Evolutionary conservation across 176 grass and related monocot species (phyloP), one percentile per base, ranked within the genome.

Genomic region (Bothriochloa decipiens): DNA sequence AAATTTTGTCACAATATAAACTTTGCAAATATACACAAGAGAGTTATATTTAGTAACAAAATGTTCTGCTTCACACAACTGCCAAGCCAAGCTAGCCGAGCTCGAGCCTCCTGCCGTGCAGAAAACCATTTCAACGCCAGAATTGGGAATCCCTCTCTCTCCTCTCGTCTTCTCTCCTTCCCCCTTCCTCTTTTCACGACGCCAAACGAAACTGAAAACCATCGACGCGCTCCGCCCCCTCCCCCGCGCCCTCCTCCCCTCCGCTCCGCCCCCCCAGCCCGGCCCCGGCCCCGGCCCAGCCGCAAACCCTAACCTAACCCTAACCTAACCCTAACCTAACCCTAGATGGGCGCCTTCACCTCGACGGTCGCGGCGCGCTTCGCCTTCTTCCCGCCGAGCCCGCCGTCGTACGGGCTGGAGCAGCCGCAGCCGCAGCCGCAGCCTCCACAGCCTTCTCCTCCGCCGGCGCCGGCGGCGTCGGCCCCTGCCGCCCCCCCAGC

Each of bases 341-440:
- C 63, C 65, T 23, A n/a, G 82, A 95, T 95, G 93, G 93, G 93
- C 57, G 93, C 85, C 61, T 90, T 95, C 79, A 90, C 93, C 70
- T 95, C 93, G 42, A 86, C 93, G 83, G 83, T 95, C 82, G 93
- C 93, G 33, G 88, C 93, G 22, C 88, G 86, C 83, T 95, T 95
- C 72, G 93, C 93, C 80, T 95, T 95, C 90, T 95, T 95, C 86
- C 93, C 93, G 57, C 93, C 93, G 22, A 92, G 5, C 45, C 93
- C 93, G 76, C 90, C 93, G 29, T 92, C 93, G 60, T 95, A 95
- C 80, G 93, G 88, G 23, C 4, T 90, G 47, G 71, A 83, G 57
- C 55, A 68, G 63, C 75, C 55, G 11, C 55, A 9, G 55, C 74
- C 6, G 78, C 79, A 7, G 29, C 53, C 76, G n/a, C 25, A 40